phyloP scores from a whole-genome alignment of 1,139 yeast genomes.

The Casaregolazyma lundiana region DNA sequence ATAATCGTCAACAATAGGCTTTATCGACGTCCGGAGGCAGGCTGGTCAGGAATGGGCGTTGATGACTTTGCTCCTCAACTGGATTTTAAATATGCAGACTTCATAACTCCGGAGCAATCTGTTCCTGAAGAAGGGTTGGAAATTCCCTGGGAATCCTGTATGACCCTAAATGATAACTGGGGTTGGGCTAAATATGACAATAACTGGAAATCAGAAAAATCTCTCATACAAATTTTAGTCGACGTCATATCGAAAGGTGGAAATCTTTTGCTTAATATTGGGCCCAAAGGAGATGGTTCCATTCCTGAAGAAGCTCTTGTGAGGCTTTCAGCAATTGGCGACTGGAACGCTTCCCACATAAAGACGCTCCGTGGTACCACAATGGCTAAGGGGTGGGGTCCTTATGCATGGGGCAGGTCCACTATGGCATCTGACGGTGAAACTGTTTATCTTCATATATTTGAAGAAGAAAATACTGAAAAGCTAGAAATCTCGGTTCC shows the following conservation, averaged over 20 bases:
- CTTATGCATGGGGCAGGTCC: background rate
- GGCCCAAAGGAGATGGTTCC: constrained; percentile 18
- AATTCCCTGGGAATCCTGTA: constrained; percentile 18
- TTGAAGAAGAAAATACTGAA: background rate
- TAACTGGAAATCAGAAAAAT: constrained; percentile 14
- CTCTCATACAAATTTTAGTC: constrained; percentile 12
- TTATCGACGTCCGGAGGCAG: constrained; percentile 15
- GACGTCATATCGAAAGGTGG: constrained; percentile 17
- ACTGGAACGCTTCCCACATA: background rate
- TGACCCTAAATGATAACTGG: constrained; percentile 18
- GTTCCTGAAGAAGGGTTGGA: constrained; percentile 15
- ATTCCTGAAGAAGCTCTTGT: constrained; percentile 8
- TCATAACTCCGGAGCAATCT: constrained; percentile 18
- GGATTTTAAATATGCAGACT: constrained; percentile 17
- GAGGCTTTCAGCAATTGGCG: background rate
- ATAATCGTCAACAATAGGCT: constrained; percentile 16
- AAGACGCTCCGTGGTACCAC: background rate
- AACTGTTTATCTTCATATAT: background rate
- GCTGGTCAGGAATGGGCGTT: constrained; percentile 12
- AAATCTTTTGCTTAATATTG: constrained; percentile 17
- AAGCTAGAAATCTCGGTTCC: background rate
- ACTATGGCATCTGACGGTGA: background rate
- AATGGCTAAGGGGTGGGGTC: background rate
- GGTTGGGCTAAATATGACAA: constrained; percentile 16
- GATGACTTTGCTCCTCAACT: constrained; percentile 13